Percentiles rank a stretch among this genome's conserved stretches.
phyloP scores from a whole-genome alignment of 139 green algal species.

The Chlorella vulgaris region DNA sequence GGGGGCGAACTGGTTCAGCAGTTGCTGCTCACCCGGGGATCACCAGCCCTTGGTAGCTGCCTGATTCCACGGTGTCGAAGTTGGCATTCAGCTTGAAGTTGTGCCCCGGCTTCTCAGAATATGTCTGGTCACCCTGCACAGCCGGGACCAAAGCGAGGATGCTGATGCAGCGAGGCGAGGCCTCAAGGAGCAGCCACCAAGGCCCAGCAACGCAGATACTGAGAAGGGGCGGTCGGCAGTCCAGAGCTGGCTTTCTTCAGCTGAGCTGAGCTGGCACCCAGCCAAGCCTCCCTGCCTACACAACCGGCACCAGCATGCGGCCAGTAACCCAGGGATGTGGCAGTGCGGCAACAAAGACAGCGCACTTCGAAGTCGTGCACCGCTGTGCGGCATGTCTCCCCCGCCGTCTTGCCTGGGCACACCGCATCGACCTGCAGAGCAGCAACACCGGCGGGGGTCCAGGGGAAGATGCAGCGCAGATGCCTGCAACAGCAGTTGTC shows the following conservation, averaged over 20 bases:
- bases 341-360: background rate
- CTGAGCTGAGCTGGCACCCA: no score
- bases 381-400: slow-evolving; percentile 27
- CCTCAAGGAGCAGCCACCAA: no score
- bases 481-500: no score
- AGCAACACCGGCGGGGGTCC: background rate
- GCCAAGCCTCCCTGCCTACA: no score
- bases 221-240: no score
- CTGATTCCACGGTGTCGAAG: slow-evolving; percentile 17
- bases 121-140: slow-evolving; percentile 38
- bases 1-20: no score
- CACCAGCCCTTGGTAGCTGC: slow-evolving; percentile 21
- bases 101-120: slow-evolving; percentile 45
- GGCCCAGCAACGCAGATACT: no score
- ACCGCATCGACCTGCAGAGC: slow-evolving; percentile 29
- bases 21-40: slow-evolving; percentile 42
- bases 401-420: slow-evolving; percentile 26
- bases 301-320: background rate
- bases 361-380: slow-evolving; percentile 44
- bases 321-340: background rate
- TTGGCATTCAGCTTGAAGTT: slow-evolving; percentile 32
- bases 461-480: no score
- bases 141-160: background rate
- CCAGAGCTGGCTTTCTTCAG: no score
- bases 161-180: background rate